phyloP scores from a whole-genome alignment of 2,329 filamentous ascomycete species.

The Triangularia verruculosa region DNA sequence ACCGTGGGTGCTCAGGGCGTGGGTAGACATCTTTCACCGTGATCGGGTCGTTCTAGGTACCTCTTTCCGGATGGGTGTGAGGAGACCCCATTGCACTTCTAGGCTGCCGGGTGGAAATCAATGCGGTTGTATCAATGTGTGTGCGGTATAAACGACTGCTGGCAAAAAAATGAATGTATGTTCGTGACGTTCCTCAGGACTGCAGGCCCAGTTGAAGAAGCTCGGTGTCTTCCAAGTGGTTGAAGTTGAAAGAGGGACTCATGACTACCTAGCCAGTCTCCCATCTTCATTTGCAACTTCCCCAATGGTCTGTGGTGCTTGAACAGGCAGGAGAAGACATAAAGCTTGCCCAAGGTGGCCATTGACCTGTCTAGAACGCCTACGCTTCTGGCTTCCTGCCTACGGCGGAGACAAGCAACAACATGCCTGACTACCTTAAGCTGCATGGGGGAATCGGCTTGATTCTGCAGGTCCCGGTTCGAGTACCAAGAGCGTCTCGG shows the following conservation, averaged over 20 bases:
- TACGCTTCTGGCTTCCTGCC: too few relatives aligned
- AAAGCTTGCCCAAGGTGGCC: neutral
- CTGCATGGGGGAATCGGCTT: too few relatives aligned
- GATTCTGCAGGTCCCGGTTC: too few relatives aligned
- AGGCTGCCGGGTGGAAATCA: neutral
- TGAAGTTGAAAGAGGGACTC: neutral
- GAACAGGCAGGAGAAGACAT: too few relatives aligned
- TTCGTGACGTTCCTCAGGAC: neutral
- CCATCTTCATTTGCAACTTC: too few relatives aligned
- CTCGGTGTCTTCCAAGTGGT: neutral
- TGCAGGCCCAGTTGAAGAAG: neutral
- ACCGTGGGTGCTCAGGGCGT: neutral
- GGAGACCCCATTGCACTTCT: neutral
- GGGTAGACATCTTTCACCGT: neutral
- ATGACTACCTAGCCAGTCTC: neutral
- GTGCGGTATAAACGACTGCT: neutral
- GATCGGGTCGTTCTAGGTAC: neutral
- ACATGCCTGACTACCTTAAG: too few relatives aligned
- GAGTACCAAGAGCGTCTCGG: too few relatives aligned
- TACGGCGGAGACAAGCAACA: too few relatives aligned
- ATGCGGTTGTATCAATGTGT: neutral
- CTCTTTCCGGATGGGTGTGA: neutral
- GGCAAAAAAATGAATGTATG: neutral
- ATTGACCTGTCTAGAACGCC: neutral
- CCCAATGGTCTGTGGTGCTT: too few relatives aligned